Evolutionary conservation across 208 protist genomes (phyloP).

Genomic region (Tritrichomonas foetus): DNA sequence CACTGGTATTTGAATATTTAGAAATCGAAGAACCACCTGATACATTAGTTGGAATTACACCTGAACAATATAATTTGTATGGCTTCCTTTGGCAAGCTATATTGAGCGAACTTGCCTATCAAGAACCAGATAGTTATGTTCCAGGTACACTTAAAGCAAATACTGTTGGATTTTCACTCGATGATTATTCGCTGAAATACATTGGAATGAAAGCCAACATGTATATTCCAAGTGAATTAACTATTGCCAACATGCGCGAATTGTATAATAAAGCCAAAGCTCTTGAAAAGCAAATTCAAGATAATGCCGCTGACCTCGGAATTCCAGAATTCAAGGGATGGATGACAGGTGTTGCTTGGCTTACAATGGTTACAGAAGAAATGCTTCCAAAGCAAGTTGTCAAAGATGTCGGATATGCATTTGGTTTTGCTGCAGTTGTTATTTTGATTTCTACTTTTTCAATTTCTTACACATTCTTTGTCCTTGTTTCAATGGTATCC

Average conservation of each 20-base stretch:
- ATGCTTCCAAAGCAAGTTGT: not conserved
- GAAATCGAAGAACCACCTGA: not conserved
- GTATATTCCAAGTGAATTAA: not conserved
- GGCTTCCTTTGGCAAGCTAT: not conserved
- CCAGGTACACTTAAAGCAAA: not conserved
- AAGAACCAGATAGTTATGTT: not conserved
- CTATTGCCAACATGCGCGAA: not conserved
- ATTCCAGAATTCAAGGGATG: not conserved
- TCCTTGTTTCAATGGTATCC: not conserved
- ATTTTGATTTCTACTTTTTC: not conserved
- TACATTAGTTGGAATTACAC: not conserved
- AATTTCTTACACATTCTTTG: not conserved
- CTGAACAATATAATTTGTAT: not conserved
- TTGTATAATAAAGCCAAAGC: not conserved
- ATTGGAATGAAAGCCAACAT: not conserved
- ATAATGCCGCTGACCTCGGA: not conserved
- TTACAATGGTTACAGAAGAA: not conserved
- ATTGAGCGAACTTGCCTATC: not conserved
- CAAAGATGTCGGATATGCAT: not conserved
- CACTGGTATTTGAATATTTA: no score
- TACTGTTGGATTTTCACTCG: not conserved
- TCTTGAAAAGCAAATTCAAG: not conserved
- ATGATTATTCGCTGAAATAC: not conserved
- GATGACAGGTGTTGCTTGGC: not conserved
- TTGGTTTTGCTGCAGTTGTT: not conserved